A percentile compares a stretch with the other conserved stretches of the same genome.
Conservation (phyloP, 805 yeast genomes). For the Cyberlindnera lachancei region DNA sequence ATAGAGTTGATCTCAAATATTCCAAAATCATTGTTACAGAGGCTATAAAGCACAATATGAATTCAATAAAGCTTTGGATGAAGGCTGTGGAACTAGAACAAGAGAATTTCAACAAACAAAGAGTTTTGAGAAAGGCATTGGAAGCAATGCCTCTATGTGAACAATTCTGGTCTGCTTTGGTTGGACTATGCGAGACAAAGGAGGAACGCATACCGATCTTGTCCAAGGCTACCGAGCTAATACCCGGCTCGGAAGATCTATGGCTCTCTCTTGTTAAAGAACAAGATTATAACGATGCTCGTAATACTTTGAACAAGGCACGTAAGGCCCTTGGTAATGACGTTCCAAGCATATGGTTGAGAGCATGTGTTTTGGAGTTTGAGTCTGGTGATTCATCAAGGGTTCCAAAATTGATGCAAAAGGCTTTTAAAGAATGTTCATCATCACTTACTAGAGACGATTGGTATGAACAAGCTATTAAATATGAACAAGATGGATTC, state of each 20-base stretch:
- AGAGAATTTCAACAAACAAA: slow-evolving; percentile 43
- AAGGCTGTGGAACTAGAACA: slow-evolving; percentile 61
- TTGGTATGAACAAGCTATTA: slow-evolving; percentile 53
- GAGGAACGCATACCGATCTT: slow-evolving; percentile 47
- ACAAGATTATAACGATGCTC: slow-evolving; percentile 39
- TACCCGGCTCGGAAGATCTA: slow-evolving; percentile 56
- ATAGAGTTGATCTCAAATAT: slow-evolving; percentile 34
- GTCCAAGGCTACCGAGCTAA: slow-evolving; percentile 56
- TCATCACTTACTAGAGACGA: slow-evolving; percentile 26
- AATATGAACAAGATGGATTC: slow-evolving; percentile 42
- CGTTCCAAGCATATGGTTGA: slow-evolving; percentile 55
- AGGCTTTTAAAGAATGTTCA: slow-evolving; percentile 40
- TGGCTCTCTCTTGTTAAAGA: slow-evolving; percentile 55
- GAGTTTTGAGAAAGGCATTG: slow-evolving; percentile 64
- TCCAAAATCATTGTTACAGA: slow-evolving; percentile 57
- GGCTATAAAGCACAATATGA: slow-evolving; percentile 51
- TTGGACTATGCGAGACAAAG: slow-evolving; percentile 48
- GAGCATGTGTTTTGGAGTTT: slow-evolving; percentile 66
- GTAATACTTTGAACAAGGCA: slow-evolving; percentile 49
- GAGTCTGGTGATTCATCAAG: slow-evolving; percentile 36
- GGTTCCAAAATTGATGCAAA: slow-evolving; percentile 38
- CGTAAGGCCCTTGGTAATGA: slow-evolving; percentile 40
- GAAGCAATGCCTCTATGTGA: slow-evolving; percentile 52
- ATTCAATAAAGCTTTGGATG: slow-evolving; percentile 63
- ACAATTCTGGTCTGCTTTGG: slow-evolving; percentile 61